These are phyloP conservation scores for Fusarium aywerte DNA, from an alignment of 2,329 filamentous ascomycete genomes.

Conservation along the genomic window DNA sequence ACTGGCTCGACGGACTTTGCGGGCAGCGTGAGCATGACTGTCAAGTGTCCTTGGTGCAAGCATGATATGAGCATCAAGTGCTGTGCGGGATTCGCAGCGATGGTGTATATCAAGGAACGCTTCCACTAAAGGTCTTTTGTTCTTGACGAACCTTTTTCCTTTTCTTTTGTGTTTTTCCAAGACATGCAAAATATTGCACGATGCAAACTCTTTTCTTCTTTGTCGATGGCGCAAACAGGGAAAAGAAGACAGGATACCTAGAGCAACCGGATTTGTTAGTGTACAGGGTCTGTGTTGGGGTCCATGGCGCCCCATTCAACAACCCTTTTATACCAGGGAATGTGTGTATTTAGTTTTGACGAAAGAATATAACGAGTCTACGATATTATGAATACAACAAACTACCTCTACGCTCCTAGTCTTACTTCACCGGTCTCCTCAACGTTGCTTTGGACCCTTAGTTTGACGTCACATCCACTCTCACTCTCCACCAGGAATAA, in stretches of 20 bases:
- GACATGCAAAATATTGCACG: slow-evolving; percentile 27
- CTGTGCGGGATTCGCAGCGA: slow-evolving; percentile 74
- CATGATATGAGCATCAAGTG: slow-evolving; percentile 76
- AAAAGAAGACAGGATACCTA: neutral
- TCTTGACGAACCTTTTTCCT: neutral
- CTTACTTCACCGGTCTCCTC: neutral
- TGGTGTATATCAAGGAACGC: slow-evolving; percentile 73
- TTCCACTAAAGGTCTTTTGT: slow-evolving; percentile 56
- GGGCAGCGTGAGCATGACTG: slow-evolving; percentile 68
- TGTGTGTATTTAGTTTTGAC: slow-evolving; percentile 36
- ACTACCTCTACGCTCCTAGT: neutral
- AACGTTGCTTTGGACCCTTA: slow-evolving; percentile 3
- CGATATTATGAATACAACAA: slow-evolving; percentile 35
- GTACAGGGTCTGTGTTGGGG: slow-evolving; percentile 7
- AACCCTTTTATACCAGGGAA: slow-evolving; percentile 16
- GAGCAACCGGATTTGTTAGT: slow-evolving; percentile 12
- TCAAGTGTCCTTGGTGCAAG: slow-evolving; percentile 77
- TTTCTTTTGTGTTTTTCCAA: neutral
- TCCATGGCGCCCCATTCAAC: too few relatives aligned
- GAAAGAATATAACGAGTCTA: slow-evolving; percentile 40
- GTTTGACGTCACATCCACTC: slow-evolving; percentile 39
- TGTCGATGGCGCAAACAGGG: slow-evolving; percentile 13
- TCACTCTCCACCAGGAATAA: neutral
- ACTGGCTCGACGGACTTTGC: slow-evolving; percentile 61
- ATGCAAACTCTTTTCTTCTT: slow-evolving; percentile 30